phyloP scores from a whole-genome alignment of 2,329 filamentous ascomycete species.

The Cadophora malorum region DNA sequence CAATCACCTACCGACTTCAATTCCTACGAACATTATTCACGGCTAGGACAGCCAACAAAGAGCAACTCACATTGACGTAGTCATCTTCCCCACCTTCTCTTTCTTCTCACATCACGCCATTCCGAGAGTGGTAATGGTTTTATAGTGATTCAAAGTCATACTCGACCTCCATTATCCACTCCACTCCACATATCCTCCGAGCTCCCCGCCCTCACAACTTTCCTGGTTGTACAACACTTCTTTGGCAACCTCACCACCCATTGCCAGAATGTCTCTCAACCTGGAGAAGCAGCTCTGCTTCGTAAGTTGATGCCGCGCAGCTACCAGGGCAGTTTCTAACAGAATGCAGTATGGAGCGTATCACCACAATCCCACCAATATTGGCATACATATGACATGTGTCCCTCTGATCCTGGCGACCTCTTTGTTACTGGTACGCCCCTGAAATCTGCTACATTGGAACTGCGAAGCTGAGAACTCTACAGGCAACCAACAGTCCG shows the following conservation, averaged over 20 bases:
- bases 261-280: slow-evolving; percentile 67
- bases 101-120: slow-evolving; percentile 6
- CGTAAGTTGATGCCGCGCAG: slow-evolving; percentile 58
- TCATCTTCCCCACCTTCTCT: neutral
- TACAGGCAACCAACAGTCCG: slow-evolving; percentile 66
- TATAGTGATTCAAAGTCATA: slow-evolving; percentile 29
- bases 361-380: slow-evolving; percentile 78
- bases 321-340: slow-evolving; percentile 26
- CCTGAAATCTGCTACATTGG: neutral
- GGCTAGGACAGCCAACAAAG: neutral
- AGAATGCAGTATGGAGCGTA: slow-evolving; percentile 77
- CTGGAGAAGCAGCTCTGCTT: slow-evolving; percentile 84
- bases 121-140: slow-evolving; percentile 26
- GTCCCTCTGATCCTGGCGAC: slow-evolving; percentile 79
- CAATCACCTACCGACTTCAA: neutral
- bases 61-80: no score
- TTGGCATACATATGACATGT: slow-evolving; percentile 80
- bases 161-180: slow-evolving; percentile 15
- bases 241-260: slow-evolving; percentile 16
- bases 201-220: slow-evolving; percentile 14
- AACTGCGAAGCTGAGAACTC: slow-evolving; percentile 35
- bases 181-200: slow-evolving; percentile 6
- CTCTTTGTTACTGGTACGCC: slow-evolving; percentile 69
- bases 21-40: neutral
- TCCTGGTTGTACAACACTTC: slow-evolving; percentile 19